Base-by-base conservation (phyloP, 768 basidiomycete genomes). In the Leccinum pellstonianum region DNA sequence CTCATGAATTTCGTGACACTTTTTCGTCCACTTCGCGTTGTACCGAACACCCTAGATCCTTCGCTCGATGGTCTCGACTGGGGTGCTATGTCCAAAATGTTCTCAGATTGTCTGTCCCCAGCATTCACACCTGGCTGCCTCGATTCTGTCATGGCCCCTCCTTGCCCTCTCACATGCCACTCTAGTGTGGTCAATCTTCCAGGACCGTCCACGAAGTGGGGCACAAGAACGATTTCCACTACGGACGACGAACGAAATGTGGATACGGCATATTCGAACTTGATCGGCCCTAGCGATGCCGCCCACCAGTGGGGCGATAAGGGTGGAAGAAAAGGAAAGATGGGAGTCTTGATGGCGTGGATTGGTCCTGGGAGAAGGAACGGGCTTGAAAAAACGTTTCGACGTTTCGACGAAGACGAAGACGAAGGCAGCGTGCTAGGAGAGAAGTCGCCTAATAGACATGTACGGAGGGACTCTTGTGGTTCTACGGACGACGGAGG, bases 1-100 rank as follows among this genome's bases (percentile, higher is more conserved):
- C 81, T 99, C 1, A 85, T 87, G 60, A 75, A 77, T 1, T 88
- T 99, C 55, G 92, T 97, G 25, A 76, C 81, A 0, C 80, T 96
- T 17, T 97, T 99, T 74, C 82, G 82, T 19, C 96, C 96, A 0
- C 79, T 76, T 43, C 79, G 83, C 4, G 73, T 98, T 1, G 81
- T 93, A 2, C 96, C 95, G 0, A 96, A 95, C 66, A 90, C 91
- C 0, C 85, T 80, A 64, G 82, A 76, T 68, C 85, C 68, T 57
- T 75, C 62, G 43, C 82, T 77, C 57, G 70, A 68, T 64, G 85
- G 74, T 56, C 66, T 90, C 9, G 95, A 97, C 65, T 94, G 90
- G 85, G 79, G 81, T 2, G 84, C 81, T 56, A 85, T 95, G 64
- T 79, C 86, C 21, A 70, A 77, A 6, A 85, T 91, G 76, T 94